Base-by-base conservation (phyloP, 768 basidiomycete species). In the Megacollybia marginata region DNA sequence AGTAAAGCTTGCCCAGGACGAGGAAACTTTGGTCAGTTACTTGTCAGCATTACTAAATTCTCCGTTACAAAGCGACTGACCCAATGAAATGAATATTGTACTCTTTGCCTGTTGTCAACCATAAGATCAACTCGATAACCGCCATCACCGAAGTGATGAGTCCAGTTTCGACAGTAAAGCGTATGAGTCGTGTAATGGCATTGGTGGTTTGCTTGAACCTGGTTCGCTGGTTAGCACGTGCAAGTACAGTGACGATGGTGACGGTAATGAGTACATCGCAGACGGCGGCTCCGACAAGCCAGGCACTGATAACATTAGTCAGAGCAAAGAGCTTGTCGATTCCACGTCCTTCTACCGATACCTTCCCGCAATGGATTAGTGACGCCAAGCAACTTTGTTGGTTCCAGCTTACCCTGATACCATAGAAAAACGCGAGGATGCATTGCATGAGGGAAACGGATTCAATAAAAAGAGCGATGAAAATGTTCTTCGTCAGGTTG, bases 361-460 rank as follows among this genome's bases (percentile, higher is more conserved):
- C 20, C 44, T 44, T 13, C 6, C 11, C 4, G 23, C 2, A 44
- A 16, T 28, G 4, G 10, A 18, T 44, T 13, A 28, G 6, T 44
- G 23, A 28, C n/a, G 15, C 11, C 5, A 74, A 70, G 35, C 71
- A 69, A 55, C 59, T 73, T 15, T 52, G 64, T 44, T 54, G 47
- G 1, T 47, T n/a, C n/a, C 50, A 28, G 44, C 40, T 12, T 34
- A 53, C 51, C 20, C 16, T 28, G 2, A 52, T 46, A 4, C 40
- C 45, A 20, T 28, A 52, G 45, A 52, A 52, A 28, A 44, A 48
- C 33, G 47, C 45, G 11, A 35, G 35, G 42, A 35, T 46, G n/a
- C 47, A 31, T 45, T 54, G 50, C 9, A 46, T 52, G 34, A 49
- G 19, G 38, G 23, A 28, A 6, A 28, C 52, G 48, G 34, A 46